Conservation (phyloP, 495 filamentous ascomycete genomes). For the Bacidia rubella region DNA sequence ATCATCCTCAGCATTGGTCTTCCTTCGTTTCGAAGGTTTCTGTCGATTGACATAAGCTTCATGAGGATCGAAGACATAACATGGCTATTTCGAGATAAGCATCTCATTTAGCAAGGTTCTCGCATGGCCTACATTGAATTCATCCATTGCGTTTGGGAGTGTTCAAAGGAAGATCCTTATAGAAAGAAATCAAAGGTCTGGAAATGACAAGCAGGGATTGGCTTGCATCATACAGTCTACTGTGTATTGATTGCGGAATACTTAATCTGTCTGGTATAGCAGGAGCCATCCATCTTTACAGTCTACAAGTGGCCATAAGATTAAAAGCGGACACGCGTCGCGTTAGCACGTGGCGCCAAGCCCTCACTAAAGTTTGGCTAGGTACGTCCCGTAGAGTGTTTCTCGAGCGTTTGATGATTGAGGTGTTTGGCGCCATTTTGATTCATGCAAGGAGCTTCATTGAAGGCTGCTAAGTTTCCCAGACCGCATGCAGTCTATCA, state of each 20-base stretch:
- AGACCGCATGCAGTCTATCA: background rate
- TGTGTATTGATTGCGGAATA: too few relatives aligned
- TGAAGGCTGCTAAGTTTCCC: background rate
- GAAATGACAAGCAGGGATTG: too few relatives aligned
- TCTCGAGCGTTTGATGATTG: background rate
- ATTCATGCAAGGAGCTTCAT: background rate
- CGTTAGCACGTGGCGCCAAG: too few relatives aligned
- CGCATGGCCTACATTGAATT: background rate
- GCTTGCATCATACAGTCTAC: too few relatives aligned
- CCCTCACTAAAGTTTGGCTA: too few relatives aligned
- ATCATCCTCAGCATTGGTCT: conserved; percentile 26
- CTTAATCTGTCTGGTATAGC: too few relatives aligned
- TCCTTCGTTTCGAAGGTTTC: conserved; percentile 53
- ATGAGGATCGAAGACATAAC: conserved; percentile 55
- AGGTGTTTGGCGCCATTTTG: background rate
- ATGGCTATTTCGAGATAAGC: conserved; percentile 34
- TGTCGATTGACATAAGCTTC: conserved; percentile 20
- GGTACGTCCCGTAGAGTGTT: too few relatives aligned
- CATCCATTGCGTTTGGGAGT: background rate
- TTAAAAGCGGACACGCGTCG: too few relatives aligned
- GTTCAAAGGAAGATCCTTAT: too few relatives aligned
- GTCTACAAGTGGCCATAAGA: too few relatives aligned
- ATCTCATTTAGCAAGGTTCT: background rate
- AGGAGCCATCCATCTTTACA: too few relatives aligned
- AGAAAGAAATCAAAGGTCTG: too few relatives aligned